phyloP scores from a whole-genome alignment of 768 basidiomycete species.

The Auriculariales sp. region DNA sequence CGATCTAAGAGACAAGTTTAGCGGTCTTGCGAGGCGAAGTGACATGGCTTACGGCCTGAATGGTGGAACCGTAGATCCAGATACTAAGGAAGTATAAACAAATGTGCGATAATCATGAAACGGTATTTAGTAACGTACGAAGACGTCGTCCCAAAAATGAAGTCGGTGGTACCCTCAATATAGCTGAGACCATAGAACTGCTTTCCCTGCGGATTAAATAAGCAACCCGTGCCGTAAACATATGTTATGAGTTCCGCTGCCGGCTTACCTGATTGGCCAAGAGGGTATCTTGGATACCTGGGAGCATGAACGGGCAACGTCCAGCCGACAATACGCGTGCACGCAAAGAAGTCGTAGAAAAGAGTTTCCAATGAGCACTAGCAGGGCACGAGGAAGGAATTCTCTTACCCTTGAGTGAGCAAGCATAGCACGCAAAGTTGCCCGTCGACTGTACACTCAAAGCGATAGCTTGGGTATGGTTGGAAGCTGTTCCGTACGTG shows the following conservation, averaged over 20 bases:
- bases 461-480: constrained; percentile 3
- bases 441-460: constrained; percentile 4
- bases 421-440: constrained; percentile 1
- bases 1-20: neutral
- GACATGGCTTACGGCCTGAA: neutral
- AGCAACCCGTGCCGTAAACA: constrained; percentile 14
- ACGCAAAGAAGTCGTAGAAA: no score
- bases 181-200: constrained; percentile 30
- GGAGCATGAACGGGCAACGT: no score
- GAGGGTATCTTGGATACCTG: constrained; percentile 3
- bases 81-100: no score
- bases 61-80: constrained; percentile 2
- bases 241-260: neutral
- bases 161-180: constrained; percentile 24
- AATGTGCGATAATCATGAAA: neutral
- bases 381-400: no score
- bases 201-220: constrained; percentile 26
- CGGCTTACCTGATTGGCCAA: constrained; percentile 3
- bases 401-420: no score
- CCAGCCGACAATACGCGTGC: no score
- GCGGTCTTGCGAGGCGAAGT: no score
- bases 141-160: neutral
- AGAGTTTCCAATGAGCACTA: no score
- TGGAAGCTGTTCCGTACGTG: constrained; percentile 2
- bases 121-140: neutral